Conservation (phyloP, 2,329 filamentous ascomycete species). For the Penicillium sp. region DNA sequence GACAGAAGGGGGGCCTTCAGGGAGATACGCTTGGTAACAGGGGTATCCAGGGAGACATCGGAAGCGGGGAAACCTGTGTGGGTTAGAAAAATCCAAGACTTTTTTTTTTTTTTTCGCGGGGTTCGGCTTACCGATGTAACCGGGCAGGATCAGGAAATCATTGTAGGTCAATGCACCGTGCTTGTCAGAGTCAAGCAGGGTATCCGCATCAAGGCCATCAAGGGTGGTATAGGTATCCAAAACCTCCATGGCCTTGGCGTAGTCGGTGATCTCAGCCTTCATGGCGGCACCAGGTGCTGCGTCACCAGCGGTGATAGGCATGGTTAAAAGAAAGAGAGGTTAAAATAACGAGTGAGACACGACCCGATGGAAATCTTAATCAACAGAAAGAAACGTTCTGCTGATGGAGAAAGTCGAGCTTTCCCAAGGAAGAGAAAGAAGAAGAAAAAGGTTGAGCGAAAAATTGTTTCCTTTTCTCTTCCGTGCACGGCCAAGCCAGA, state of each 20-base stretch:
- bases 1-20: conserved; percentile 97
- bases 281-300: conserved; percentile 47
- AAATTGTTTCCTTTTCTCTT: conserved; percentile 33
- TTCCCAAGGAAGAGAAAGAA: conserved; percentile 55
- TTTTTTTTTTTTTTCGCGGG: not conserved
- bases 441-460: conserved; percentile 36
- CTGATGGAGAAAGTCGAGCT: conserved; percentile 61
- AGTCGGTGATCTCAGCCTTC: conserved; percentile 64
- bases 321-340: conserved; percentile 39
- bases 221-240: conserved; percentile 73
- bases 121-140: conserved; percentile 73
- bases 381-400: conserved; percentile 50
- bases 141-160: conserved; percentile 93
- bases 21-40: conserved; percentile 90
- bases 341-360: conserved; percentile 26
- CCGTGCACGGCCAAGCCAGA: conserved; percentile 22
- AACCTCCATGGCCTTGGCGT: conserved; percentile 71
- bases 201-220: conserved; percentile 84
- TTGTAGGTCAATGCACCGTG: conserved; percentile 97
- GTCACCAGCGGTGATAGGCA: conserved; percentile 71
- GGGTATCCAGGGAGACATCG: conserved; percentile 82
- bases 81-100: not conserved
- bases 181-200: conserved; percentile 85
- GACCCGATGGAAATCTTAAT: conserved; percentile 32
- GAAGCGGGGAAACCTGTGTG: conserved; percentile 77